Evolutionary conservation across 306 rosid genomes (phyloP), one percentile per base, ranked within the genome.

Genomic region (Vicia sativa): DNA sequence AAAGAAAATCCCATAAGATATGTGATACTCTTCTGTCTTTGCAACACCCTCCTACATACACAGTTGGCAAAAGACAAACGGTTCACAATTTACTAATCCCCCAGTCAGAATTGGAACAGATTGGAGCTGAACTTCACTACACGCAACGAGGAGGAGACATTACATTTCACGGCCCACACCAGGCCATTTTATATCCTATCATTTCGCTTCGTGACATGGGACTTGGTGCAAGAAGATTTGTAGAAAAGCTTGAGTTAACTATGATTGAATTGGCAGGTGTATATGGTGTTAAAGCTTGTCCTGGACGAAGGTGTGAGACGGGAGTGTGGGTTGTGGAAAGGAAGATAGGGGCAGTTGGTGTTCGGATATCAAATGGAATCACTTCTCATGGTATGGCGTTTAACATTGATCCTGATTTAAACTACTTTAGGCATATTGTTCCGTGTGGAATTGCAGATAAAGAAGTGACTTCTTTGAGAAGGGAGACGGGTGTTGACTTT

Each of bases 291-390:
- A 83, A 79, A 68, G 98, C 98, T 79, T 58, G 60, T 55, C 74
- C 85, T 14, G 98, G 97, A 38, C 49, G 65, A 55, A 67, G 43
- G 15, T 79, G 90, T 35, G 90, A 88, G 76, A 90, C 92, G 0
- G 95, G 98, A 45, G 95, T 93, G 50, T 93, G 98, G 95, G 97
- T 93, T 35, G 95, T 82, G 62, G 91, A 85, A 42, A 93, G 87
- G 71, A 93, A 90, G 82, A 86, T 88, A n/a, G 97, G 98, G 10
- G 96, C 98, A 4, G 78, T 88, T 44, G 97, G 97, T 65, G 97
- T 92, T 35, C 83, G 75, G 60, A 87, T 92, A 68, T 90, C 96
- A 0, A 61, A 43, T 77, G 96, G 96, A 66, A 77, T 93, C 71
- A 86, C 95, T 15, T 86, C 96, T 62, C 93, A 90, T 79, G 98